Conservation (phyloP, 2,329 filamentous ascomycete genomes). For the Mycocentrospora acerina region DNA sequence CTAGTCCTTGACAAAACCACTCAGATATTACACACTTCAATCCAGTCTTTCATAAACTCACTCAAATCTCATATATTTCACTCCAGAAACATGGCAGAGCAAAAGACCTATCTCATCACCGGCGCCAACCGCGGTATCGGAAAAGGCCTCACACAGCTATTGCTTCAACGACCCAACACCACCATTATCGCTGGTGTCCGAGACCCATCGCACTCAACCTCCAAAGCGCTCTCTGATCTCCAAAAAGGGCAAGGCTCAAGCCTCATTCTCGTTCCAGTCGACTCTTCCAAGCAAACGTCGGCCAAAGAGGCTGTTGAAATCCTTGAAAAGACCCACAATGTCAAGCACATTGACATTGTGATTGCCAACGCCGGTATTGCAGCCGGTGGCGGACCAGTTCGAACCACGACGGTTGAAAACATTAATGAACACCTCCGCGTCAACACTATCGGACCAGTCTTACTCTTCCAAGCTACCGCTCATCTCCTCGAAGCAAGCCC, state of each 20-base stretch:
- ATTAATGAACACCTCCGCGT: constrained; percentile 32
- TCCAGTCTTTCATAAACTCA: too few relatives aligned
- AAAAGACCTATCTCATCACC: too few relatives aligned
- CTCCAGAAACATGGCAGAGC: too few relatives aligned
- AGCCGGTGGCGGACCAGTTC: not conserved
- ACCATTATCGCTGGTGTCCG: constrained; percentile 21
- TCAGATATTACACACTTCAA: too few relatives aligned
- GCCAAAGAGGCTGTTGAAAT: constrained; percentile 11
- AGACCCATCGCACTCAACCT: constrained; percentile 1
- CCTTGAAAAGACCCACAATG: constrained; percentile 18
- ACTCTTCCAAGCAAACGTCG: constrained; percentile 5
- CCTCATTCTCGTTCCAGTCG: constrained; percentile 19
- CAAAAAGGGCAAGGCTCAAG: constrained; percentile 36
- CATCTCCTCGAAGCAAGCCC: constrained; percentile 38
- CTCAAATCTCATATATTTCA: too few relatives aligned
- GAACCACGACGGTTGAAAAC: not conserved
- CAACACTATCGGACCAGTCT: constrained; percentile 42
- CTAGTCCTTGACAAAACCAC: too few relatives aligned
- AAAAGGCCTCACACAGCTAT: constrained; percentile 6
- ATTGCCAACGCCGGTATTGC: constrained; percentile 56
- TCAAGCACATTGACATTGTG: constrained; percentile 52
- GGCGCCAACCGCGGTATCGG: constrained; percentile 3
- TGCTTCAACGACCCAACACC: constrained; percentile 13
- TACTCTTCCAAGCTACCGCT: constrained; percentile 39
- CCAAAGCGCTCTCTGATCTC: constrained; percentile 8